Evolutionary conservation across 768 basidiomycete genomes (phyloP).

Genomic region (Suillus subluteus): DNA sequence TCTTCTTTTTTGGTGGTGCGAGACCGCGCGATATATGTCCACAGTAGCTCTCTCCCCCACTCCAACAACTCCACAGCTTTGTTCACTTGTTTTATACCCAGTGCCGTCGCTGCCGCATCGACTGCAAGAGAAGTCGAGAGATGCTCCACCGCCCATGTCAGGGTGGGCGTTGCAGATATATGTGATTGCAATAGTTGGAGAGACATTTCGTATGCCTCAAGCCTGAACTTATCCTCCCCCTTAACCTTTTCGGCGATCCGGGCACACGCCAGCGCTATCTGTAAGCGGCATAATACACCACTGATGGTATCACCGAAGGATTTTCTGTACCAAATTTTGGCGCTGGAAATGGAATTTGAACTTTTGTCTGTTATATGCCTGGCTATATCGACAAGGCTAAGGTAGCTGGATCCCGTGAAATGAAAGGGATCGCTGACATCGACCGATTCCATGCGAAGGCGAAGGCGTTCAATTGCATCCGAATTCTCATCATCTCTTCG

Average conservation of each 20-base stretch:
- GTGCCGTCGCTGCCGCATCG: conserved; percentile 1
- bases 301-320: background rate
- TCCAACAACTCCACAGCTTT: conserved; percentile 9
- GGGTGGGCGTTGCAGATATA: background rate
- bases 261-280: conserved; percentile 1
- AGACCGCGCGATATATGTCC: background rate
- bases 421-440: background rate
- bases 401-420: conserved; percentile 1
- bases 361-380: background rate
- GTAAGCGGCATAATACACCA: background rate
- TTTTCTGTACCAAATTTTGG: background rate
- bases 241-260: background rate
- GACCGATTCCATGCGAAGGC: background rate
- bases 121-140: conserved; percentile 4
- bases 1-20: background rate
- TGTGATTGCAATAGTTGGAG: conserved; percentile 7
- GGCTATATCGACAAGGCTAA: conserved; percentile 1
- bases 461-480: background rate
- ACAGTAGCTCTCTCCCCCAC: conserved; percentile 5
- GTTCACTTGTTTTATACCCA: background rate
- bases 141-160: conserved; percentile 1
- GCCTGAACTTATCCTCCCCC: background rate
- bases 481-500: background rate
- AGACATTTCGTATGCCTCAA: conserved; percentile 10
- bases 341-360: background rate